phyloP scores from a whole-genome alignment of 106 monocot species.

The Allium fistulosum region DNA sequence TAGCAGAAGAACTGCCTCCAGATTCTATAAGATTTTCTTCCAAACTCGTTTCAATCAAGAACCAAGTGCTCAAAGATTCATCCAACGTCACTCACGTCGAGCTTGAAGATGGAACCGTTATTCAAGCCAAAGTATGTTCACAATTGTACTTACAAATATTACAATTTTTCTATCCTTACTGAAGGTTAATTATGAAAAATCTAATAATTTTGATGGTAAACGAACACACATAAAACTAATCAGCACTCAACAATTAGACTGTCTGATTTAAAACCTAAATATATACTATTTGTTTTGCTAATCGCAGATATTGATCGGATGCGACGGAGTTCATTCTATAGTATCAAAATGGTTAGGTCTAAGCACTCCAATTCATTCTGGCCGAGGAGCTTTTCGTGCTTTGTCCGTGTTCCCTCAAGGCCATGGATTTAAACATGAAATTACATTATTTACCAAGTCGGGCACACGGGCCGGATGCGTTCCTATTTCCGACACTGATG shows the following conservation, averaged over 20 bases:
- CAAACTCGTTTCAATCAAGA: constrained; percentile 34
- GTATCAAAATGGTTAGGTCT: constrained; percentile 32
- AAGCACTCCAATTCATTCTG: constrained; percentile 8
- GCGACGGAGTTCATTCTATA: constrained; percentile 35
- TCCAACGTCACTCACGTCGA: constrained; percentile 11
- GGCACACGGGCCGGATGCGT: constrained; percentile 26
- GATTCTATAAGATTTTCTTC: constrained; percentile 45
- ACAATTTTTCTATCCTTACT: not conserved
- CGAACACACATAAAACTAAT: not conserved
- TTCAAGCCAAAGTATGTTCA: constrained; percentile 34
- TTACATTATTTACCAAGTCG: constrained; percentile 7
- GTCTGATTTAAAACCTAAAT: not conserved
- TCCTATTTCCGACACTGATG: constrained; percentile 28
- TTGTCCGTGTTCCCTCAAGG: constrained; percentile 9
- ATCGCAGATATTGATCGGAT: constrained; percentile 29
- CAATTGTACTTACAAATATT: not conserved
- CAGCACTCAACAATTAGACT: not conserved
- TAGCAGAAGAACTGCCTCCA: constrained; percentile 33
- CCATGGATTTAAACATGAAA: constrained; percentile 11
- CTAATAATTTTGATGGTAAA: not conserved
- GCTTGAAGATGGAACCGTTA: constrained; percentile 41
- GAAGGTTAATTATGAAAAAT: too few relatives aligned
- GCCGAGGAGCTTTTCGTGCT: constrained; percentile 16
- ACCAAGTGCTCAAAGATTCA: constrained; percentile 8
- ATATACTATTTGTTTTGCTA: not conserved